A percentile compares a stretch with the other conserved stretches of the same genome.
These are phyloP conservation scores for Cladosporium phlei DNA, from an alignment of 2,329 filamentous ascomycete species.

Conservation along the genomic window DNA sequence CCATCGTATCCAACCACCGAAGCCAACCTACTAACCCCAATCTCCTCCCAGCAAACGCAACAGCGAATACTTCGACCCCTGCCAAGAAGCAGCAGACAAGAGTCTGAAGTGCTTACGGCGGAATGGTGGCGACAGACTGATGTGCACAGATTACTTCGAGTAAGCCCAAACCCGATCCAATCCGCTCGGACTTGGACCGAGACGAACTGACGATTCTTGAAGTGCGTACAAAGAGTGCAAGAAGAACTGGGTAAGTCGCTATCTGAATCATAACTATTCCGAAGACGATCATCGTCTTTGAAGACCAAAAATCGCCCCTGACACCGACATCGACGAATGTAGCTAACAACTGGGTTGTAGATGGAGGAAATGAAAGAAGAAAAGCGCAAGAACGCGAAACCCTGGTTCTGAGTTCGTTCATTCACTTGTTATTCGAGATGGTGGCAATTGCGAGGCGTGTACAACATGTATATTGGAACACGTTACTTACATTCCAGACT, in stretches of 20 bases:
- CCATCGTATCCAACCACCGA: too few species aligned
- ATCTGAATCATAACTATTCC: not conserved
- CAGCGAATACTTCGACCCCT: constrained; percentile 92
- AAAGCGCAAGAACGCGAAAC: constrained; percentile 29
- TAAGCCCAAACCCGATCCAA: constrained; percentile 43
- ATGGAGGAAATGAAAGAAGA: constrained; percentile 42
- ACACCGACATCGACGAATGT: too few species aligned
- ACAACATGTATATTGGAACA: too few species aligned
- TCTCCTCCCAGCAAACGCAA: constrained; percentile 77
- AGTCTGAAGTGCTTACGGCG: constrained; percentile 85
- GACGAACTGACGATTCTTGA: not conserved
- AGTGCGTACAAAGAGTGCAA: constrained; percentile 91
- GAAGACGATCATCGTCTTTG: too few species aligned
- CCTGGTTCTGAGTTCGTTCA: constrained; percentile 25
- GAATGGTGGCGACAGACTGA: constrained; percentile 78
- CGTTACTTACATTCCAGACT: too few species aligned
- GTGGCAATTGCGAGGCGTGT: too few species aligned
- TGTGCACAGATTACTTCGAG: constrained; percentile 97
- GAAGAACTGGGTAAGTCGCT: constrained; percentile 76
- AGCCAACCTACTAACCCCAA: too few species aligned
- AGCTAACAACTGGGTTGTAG: constrained; percentile 26
- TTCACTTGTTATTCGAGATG: too few species aligned
- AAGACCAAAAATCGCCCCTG: too few species aligned
- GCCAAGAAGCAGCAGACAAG: constrained; percentile 80
- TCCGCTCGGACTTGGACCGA: not conserved